Conservation (phyloP, 768 basidiomycete genomes). For the Auricularia heimuer region DNA sequence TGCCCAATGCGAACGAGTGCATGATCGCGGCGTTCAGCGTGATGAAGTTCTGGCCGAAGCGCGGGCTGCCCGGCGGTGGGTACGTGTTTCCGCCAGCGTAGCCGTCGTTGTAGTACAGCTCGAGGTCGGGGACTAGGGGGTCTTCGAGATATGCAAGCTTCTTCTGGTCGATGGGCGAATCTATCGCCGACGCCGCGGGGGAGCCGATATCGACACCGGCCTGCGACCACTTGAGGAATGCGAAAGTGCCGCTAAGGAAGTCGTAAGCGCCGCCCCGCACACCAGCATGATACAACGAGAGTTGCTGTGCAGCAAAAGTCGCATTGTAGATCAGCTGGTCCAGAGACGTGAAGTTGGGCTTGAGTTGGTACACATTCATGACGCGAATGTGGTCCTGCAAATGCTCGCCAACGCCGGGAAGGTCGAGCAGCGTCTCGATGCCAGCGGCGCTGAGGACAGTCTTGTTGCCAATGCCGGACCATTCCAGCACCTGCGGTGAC, state of each 20-base stretch:
- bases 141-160: not conserved
- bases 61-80: too few species aligned
- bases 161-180: not conserved
- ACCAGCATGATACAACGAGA: conserved; percentile 3
- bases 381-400: conserved; percentile 20
- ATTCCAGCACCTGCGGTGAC: conserved; percentile 26
- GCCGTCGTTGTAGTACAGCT: not conserved
- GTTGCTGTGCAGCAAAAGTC: not conserved
- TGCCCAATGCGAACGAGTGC: not conserved
- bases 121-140: not conserved
- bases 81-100: not conserved
- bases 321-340: not conserved
- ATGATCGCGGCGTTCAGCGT: not conserved
- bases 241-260: not conserved
- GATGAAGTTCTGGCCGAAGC: too few species aligned
- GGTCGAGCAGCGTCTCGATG: conserved; percentile 22
- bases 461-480: conserved; percentile 30
- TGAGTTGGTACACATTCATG: not conserved
- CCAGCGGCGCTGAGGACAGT: conserved; percentile 18
- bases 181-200: not conserved
- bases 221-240: not conserved
- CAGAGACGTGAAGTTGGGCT: conserved; percentile 6
- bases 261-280: not conserved
- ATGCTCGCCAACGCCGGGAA: conserved; percentile 31
- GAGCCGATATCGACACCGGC: not conserved